Conservation (phyloP, 2,329 filamentous ascomycete species). For the Monosporascus sp. region DNA sequence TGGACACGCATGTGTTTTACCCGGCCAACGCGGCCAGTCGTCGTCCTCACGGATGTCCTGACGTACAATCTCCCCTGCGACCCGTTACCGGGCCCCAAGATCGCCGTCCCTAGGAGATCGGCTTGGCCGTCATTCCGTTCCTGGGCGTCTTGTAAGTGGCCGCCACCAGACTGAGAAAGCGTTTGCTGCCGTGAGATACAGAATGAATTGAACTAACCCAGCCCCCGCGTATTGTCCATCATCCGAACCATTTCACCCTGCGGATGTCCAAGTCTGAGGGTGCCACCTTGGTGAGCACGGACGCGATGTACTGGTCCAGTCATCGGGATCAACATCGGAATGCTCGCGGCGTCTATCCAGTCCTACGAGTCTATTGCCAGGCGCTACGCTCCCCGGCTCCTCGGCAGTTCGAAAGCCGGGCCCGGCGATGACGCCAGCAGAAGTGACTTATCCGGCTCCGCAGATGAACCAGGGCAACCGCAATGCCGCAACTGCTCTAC, state of each 20-base stretch:
- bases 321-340: conserved; percentile 30
- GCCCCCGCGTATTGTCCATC: conserved; percentile 40
- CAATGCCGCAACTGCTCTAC: no score
- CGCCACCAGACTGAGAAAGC: no score
- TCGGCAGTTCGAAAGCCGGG: conserved; percentile 17
- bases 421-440: background rate
- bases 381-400: conserved; percentile 34
- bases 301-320: conserved; percentile 35
- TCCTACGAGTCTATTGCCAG: conserved; percentile 28
- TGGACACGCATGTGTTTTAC: conserved; percentile 42
- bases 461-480: no score
- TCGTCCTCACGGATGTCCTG: conserved; percentile 40
- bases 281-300: conserved; percentile 29
- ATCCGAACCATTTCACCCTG: conserved; percentile 40
- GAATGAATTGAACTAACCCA: conserved; percentile 7
- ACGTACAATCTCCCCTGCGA: conserved; percentile 39
- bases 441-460: background rate
- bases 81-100: conserved; percentile 38
- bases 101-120: conserved; percentile 38
- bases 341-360: conserved; percentile 30
- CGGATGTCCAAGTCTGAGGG: conserved; percentile 32
- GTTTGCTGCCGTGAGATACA: no score
- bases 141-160: conserved; percentile 35
- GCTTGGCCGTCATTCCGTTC: conserved; percentile 35
- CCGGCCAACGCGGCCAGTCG: conserved; percentile 40